Evolutionary conservation across 2,329 filamentous ascomycete genomes (phyloP).

Genomic region (Pseudogymnoascus sp.): DNA sequence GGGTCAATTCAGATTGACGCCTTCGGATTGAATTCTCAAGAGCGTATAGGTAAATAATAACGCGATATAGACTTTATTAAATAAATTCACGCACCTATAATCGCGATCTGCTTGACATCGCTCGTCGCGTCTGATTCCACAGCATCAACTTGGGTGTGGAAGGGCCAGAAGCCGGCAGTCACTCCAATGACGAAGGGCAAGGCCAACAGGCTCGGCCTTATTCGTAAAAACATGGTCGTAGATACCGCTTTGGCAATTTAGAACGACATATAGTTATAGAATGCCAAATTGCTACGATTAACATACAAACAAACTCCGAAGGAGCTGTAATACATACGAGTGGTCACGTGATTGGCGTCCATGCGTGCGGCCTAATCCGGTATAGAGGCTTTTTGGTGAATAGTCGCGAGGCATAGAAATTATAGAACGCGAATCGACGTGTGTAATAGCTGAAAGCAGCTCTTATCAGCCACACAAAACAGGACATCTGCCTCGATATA

Average conservation of each 20-base stretch:
- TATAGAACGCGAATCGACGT: slow-evolving; percentile 13
- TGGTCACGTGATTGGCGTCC: not conserved
- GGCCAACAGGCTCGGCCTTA: slow-evolving; percentile 18
- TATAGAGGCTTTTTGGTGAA: slow-evolving; percentile 12
- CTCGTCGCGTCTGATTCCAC: slow-evolving; percentile 19
- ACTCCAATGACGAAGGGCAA: slow-evolving; percentile 20
- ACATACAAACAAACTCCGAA: not conserved
- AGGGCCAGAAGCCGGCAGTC: slow-evolving; percentile 27
- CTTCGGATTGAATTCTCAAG: not conserved
- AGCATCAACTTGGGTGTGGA: slow-evolving; percentile 20
- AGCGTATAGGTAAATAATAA: not conserved
- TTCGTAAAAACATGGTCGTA: not conserved
- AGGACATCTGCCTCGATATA: slow-evolving; percentile 16
- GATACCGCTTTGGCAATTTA: not conserved
- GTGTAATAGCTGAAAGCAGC: slow-evolving; percentile 6
- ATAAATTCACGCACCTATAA: slow-evolving; percentile 28
- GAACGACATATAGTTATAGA: not conserved
- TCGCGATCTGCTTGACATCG: slow-evolving; percentile 28
- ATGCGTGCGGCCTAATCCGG: slow-evolving; percentile 7
- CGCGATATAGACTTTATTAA: not conserved
- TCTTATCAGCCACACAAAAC: slow-evolving; percentile 9
- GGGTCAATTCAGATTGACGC: not conserved
- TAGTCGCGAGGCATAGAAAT: slow-evolving; percentile 14
- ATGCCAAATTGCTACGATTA: not conserved
- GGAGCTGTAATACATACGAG: not conserved